Percentiles rank a stretch among this genome's conserved stretches.
phyloP scores from a whole-genome alignment of 176 grass and related monocot genomes.

The Cenchrus fungigraminus region DNA sequence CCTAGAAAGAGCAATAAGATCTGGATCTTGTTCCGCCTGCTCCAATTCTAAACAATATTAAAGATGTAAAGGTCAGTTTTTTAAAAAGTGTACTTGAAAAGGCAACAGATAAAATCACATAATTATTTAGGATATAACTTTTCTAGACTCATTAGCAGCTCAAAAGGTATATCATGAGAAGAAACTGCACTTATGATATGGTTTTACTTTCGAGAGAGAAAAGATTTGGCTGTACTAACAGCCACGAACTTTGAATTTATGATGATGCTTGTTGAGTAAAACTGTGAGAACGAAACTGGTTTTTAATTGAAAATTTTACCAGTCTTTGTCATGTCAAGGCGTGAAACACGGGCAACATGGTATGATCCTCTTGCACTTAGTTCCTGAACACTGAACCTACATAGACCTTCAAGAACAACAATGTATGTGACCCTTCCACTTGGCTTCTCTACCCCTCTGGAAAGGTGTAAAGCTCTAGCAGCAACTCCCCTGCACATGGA shows the following conservation, averaged over 20 bases:
- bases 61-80: constrained; percentile 16
- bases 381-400: constrained; percentile 95
- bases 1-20: constrained; percentile 81
- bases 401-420: constrained; percentile 97
- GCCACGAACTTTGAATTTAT: constrained; percentile 4
- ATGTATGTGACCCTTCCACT: constrained; percentile 95
- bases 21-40: constrained; percentile 92
- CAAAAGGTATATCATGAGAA: constrained; percentile 31
- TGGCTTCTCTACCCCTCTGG: constrained; percentile 97
- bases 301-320: constrained; percentile 57
- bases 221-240: not conserved
- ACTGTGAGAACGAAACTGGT: not conserved
- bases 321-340: constrained; percentile 91
- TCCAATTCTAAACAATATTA: constrained; percentile 77
- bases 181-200: constrained; percentile 11
- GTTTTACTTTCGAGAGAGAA: too few species aligned
- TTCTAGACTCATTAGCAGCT: constrained; percentile 3
- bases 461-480: constrained; percentile 98
- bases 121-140: not conserved
- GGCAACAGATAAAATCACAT: not conserved
- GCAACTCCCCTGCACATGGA: constrained; percentile 87
- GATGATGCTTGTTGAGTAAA: constrained; percentile 22
- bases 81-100: constrained; percentile 20
- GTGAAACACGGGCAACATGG: constrained; percentile 83
- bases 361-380: constrained; percentile 86